phyloP scores from a whole-genome alignment of 768 basidiomycete genomes.

The Lactarius akahatsu region DNA sequence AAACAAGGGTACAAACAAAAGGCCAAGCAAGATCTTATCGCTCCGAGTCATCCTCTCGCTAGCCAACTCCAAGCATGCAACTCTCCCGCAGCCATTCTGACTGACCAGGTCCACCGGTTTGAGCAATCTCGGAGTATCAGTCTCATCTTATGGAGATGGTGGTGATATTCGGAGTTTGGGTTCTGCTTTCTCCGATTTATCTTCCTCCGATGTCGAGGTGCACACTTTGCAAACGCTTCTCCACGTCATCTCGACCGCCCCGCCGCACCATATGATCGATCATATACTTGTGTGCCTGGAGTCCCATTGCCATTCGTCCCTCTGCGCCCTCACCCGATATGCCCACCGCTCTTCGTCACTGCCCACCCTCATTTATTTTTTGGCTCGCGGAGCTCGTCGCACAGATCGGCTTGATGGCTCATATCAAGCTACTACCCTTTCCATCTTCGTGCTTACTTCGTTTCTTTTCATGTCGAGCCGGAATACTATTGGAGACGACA shows the following conservation, averaged over 20 bases:
- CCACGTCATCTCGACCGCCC: slow-evolving; percentile 37
- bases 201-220: not conserved
- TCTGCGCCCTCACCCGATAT: slow-evolving; percentile 29
- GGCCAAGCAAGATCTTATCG: not conserved
- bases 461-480: not conserved
- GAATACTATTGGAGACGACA: not conserved
- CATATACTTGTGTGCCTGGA: slow-evolving; percentile 24
- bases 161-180: too few relatives aligned
- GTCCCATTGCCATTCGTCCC: not conserved
- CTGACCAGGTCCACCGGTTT: not conserved
- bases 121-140: not conserved
- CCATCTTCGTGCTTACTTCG: not conserved
- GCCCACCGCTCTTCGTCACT: too few relatives aligned
- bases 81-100: not conserved
- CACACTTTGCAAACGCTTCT: slow-evolving; percentile 36
- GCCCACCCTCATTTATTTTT: too few relatives aligned
- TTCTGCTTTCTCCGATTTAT: not conserved
- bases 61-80: not conserved
- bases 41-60: not conserved
- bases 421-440: not conserved
- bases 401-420: slow-evolving; percentile 43
- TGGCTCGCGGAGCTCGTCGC: slow-evolving; percentile 37
- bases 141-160: too few relatives aligned
- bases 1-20: not conserved
- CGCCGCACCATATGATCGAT: slow-evolving; percentile 35